Evolutionary conservation across 1,284 basidiomycete species (phyloP), one percentile per base, ranked within the genome.

Genomic region (Coriolopsis trogii): DNA sequence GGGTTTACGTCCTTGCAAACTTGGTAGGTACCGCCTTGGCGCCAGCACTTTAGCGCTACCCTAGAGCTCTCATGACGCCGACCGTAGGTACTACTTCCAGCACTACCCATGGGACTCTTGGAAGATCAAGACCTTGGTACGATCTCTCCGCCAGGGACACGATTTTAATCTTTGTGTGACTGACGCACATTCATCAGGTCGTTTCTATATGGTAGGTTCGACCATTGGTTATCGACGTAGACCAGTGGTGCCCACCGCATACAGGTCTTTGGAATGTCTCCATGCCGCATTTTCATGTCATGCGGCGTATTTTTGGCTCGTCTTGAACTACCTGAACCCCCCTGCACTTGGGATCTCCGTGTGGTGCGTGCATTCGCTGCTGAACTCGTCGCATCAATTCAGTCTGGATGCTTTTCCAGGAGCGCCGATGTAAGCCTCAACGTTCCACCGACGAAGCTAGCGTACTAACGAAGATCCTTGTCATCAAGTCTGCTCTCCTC

Each of bases 251-350:
- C n/a, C n/a, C n/a, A n/a, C n/a, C n/a, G n/a, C n/a, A n/a, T n/a
- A 30, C 13, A 41, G 39, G 39, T 25, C 5, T 13, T 24, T 41
- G n/a, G 39, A 41, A 24, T 18, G 18, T 9, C 39, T 41, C 26
- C 39, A 41, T 24, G 39, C 39, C 4, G 21, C 39, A 9, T 23
- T 41, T 6, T 41, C 39, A 3, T 41, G 39, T 16, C 39, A 41
- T n/a, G 39, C 39, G n/a, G 39, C 39, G 23, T 41, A 41, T 16
- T 41, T 25, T 26, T 41, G 39, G 39, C 36, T 41, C 39, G 23
- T 41, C 21, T 4, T 24, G 9, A 41, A 41, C 24, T 41, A 41
- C 24, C 13, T 24, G 13, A 41, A 41, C n/a, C 39, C 39, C 12
- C 23, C 7, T 4, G 39, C 39, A 10, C 24, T 41, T 13, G 26